Conservation (phyloP, 73 alveolate genomes). For the Effrenium voratum region DNA sequence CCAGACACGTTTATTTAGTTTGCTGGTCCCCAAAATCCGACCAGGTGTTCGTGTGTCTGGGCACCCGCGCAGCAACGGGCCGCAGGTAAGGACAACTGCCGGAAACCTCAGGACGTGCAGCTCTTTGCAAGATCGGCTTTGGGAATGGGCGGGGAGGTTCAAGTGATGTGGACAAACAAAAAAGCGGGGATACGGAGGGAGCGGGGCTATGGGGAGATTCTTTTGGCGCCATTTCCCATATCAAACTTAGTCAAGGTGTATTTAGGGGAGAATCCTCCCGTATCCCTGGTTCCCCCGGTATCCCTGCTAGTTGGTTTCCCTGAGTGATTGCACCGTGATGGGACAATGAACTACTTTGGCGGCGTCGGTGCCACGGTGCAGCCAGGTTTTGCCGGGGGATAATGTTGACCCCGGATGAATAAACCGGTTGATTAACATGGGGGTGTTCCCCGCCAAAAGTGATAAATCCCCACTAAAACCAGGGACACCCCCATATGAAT, state of each 20-base stretch:
- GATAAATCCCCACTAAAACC: no score
- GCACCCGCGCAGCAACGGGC: not conserved
- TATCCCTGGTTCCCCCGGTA: not conserved
- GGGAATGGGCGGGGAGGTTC: no score
- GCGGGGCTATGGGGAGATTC: not conserved
- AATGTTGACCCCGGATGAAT: no score
- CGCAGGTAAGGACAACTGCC: conserved; percentile 57
- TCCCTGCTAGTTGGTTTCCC: no score
- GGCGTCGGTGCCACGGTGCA: no score
- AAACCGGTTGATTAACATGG: no score
- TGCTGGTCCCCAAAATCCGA: not conserved
- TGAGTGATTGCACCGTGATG: no score
- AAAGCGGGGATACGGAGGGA: not conserved
- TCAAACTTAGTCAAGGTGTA: not conserved
- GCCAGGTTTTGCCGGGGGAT: no score
- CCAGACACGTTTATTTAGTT: not conserved
- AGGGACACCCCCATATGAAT: no score
- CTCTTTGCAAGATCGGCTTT: no score
- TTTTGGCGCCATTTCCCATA: not conserved
- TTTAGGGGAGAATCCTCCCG: not conserved
- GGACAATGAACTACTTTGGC: no score
- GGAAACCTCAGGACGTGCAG: conserved; percentile 62
- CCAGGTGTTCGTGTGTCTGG: not conserved
- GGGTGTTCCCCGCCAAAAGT: no score
- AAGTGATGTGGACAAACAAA: not conserved